Base-by-base conservation (phyloP, 352 stramenopile species). In the Peronospora farinosa region DNA sequence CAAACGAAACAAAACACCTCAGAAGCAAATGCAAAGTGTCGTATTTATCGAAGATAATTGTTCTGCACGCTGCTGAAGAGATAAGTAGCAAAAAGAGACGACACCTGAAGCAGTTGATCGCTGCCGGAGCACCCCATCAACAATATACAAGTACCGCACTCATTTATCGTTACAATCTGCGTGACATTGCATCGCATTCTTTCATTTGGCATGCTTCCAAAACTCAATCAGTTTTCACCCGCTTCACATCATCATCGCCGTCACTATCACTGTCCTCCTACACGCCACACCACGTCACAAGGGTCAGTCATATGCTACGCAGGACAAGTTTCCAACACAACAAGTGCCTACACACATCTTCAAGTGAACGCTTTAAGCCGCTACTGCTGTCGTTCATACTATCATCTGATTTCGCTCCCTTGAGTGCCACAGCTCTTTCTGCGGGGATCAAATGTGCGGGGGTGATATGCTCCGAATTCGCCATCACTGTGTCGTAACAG, bases 401-500 rank as follows among this genome's bases (percentile, higher is more conserved):
- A 40, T 69, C 52, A 40, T 60, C 53, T 5, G 40, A 47, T 15
- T 27, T 39, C 8, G 38, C 25, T 15, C 33, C 45, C 25, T 58
- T 37, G n/a, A 55, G 51, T 16, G 41, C 57, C 12, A 73, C 51
- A 42, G 72, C 73, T 46, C 65, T 52, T 19, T 68, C 59, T 35
- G 50, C 35, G 32, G 80, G 80, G 38, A 91, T 88, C 50, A 91
- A 49, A 67, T 89, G 78, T 48, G 79, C 75, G 3, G 67, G 51
- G 15, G 78, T 87, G 19, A 91, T 78, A n/a, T 80, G 60, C 60
- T 87, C 88, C 28, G 81, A 90, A 50, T 91, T 88, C 8, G 77
- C 52, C 51, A 89, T 81, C 17, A 90, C 83, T 7, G 80, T 87
- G 36, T 94, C 83, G 54, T 89, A 91, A 49, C 83, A 94, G 47